phyloP scores from a whole-genome alignment of 225 moss, liverwort and hornwort genomes.

The Physcomitrium patens region DNA sequence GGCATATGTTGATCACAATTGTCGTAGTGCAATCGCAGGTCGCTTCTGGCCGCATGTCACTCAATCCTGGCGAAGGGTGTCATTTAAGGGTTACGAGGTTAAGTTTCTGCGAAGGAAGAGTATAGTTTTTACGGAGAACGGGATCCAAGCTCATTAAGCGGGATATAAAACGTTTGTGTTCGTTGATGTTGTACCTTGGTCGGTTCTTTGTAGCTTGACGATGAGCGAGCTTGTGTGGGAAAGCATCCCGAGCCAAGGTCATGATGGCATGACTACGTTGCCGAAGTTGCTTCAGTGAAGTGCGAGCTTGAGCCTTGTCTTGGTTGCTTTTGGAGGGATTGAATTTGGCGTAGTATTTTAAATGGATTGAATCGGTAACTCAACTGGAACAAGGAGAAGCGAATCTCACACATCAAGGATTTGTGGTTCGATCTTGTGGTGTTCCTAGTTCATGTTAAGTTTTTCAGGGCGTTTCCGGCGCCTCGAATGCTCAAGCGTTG shows the following conservation, averaged over 20 bases:
- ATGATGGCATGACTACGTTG: background rate
- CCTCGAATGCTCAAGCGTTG: too few species aligned
- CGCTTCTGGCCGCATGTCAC: background rate
- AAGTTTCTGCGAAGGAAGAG: background rate
- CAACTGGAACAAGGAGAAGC: too few species aligned
- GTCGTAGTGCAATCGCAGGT: background rate
- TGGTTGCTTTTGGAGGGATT: background rate
- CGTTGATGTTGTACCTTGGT: background rate
- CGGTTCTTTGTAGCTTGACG: background rate
- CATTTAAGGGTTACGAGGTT: background rate
- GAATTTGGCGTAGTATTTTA: background rate
- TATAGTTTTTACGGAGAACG: background rate
- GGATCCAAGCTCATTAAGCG: background rate
- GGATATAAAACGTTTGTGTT: background rate
- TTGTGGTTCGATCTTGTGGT: too few species aligned
- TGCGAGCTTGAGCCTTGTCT: background rate
- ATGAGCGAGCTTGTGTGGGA: background rate
- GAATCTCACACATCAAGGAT: too few species aligned
- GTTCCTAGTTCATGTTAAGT: too few species aligned
- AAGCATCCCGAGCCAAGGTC: background rate
- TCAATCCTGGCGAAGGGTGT: background rate
- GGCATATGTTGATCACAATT: background rate
- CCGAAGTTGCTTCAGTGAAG: background rate
- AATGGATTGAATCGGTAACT: background rate
- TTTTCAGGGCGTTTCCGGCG: too few species aligned